Percentiles rank a stretch among this genome's conserved stretches.
Evolutionary conservation across 2,329 filamentous ascomycete genomes (phyloP).

Genomic region (Magnaporthiopsis incrustans): DNA sequence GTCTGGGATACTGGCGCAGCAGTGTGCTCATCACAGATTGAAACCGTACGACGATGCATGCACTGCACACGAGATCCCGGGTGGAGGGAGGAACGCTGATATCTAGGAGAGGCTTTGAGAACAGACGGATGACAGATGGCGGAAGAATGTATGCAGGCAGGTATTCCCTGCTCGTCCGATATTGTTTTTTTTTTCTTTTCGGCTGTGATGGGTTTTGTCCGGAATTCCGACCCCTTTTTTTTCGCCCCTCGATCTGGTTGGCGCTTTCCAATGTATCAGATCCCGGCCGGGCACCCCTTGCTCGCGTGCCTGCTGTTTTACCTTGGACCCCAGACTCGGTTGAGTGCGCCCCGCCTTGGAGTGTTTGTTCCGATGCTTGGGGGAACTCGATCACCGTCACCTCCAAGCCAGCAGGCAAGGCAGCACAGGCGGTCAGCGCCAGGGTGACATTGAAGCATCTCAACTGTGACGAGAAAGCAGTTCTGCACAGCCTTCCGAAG

Average conservation of each 20-base stretch:
- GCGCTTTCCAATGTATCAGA: not conserved
- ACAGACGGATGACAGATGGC: no score
- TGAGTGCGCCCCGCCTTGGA: not conserved
- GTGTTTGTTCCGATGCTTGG: not conserved
- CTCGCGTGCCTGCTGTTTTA: not conserved
- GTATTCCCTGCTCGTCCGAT: not conserved
- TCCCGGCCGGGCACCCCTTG: not conserved
- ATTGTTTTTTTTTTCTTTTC: not conserved
- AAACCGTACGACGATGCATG: not conserved
- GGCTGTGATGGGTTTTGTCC: not conserved
- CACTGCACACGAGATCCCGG: not conserved
- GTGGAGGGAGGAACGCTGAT: no score
- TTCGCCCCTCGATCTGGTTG: not conserved
- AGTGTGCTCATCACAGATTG: not conserved
- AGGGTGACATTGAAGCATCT: no score
- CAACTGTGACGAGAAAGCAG: not conserved
- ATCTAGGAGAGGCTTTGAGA: no score
- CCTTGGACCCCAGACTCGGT: no score
- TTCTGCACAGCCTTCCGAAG: not conserved
- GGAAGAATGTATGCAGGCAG: not conserved
- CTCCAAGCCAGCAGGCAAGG: no score
- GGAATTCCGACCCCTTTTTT: not conserved
- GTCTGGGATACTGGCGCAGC: not conserved
- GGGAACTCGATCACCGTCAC: no score
- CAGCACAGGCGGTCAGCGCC: no score